phyloP scores from a whole-genome alignment of 176 grass and related monocot genomes.

The Avena eriantha region DNA sequence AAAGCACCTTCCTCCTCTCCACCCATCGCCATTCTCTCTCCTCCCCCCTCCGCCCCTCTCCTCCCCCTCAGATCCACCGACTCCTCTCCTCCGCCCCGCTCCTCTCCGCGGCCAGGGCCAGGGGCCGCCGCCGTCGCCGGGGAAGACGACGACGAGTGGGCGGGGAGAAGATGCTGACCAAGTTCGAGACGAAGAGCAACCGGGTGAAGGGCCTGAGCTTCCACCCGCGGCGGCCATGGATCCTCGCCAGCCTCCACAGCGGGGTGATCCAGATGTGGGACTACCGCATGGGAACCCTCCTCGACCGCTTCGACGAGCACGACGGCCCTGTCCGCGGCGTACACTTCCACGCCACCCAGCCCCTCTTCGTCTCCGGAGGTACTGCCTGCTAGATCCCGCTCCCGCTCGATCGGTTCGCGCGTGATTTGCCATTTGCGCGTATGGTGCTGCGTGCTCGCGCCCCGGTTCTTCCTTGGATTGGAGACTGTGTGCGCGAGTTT shows the following conservation, averaged over 20 bases:
- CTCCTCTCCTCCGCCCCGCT: conserved; percentile 27
- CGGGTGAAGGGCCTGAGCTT: conserved; percentile 98
- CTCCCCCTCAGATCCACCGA: conserved; percentile 46
- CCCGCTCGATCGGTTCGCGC: neutral
- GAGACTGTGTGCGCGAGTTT: neutral
- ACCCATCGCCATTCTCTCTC: neutral
- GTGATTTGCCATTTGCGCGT: neutral
- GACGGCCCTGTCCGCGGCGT: conserved; percentile 96
- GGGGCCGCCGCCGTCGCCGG: conserved; percentile 24
- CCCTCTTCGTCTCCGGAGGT: conserved; percentile 99
- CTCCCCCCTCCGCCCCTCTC: neutral
- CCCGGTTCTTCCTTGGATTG: neutral
- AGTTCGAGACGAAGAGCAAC: conserved; percentile 99
- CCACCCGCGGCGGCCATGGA: conserved; percentile 95
- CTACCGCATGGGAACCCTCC: conserved; percentile 98
- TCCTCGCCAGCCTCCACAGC: conserved; percentile 97
- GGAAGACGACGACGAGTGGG: conserved; percentile 3
- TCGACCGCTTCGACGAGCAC: conserved; percentile 99
- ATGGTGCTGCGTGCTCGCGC: neutral
- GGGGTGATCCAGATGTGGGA: conserved; percentile 99
- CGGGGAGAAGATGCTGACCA: conserved; percentile 82
- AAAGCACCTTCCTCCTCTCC: conserved; percentile 27
- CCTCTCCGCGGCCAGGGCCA: conserved; percentile 35
- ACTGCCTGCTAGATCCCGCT: conserved; percentile 33
- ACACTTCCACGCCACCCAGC: conserved; percentile 97